phyloP scores from a whole-genome alignment of 2,329 filamentous ascomycete genomes.

The Sclerotinia trifoliorum region DNA sequence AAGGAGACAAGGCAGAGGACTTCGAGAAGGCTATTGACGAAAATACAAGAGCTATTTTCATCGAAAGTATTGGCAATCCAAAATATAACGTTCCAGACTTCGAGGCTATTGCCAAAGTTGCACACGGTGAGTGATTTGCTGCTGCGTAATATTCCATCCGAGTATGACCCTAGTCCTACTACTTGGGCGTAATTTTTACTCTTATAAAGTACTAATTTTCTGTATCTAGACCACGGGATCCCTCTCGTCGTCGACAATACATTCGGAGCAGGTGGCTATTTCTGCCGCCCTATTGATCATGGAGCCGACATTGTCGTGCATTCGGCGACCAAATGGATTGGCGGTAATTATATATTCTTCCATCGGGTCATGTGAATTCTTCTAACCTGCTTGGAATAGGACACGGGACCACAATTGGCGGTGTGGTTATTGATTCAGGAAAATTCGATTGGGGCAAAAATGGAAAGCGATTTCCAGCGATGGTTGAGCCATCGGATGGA shows the following conservation, averaged over 20 bases:
- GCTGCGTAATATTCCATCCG: background rate
- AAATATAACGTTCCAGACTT: constrained; percentile 94
- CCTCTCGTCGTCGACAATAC: constrained; percentile 80
- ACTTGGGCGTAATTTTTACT: background rate
- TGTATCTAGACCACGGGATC: constrained; percentile 46
- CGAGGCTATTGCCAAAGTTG: constrained; percentile 77
- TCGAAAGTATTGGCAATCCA: constrained; percentile 88
- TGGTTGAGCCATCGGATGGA: constrained; percentile 81
- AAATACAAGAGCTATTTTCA: constrained; percentile 86
- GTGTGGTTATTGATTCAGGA: constrained; percentile 81
- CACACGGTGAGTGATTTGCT: constrained; percentile 52
- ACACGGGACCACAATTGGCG: constrained; percentile 86
- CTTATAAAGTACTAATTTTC: background rate
- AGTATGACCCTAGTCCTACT: too few relatives aligned
- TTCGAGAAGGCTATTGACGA: constrained; percentile 83
- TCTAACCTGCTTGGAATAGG: constrained; percentile 45
- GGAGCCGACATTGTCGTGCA: constrained; percentile 92
- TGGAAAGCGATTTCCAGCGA: constrained; percentile 84
- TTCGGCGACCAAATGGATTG: constrained; percentile 95
- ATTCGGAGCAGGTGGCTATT: constrained; percentile 89
- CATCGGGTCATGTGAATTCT: background rate
- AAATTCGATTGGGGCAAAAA: constrained; percentile 93
- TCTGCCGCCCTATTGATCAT: constrained; percentile 79
- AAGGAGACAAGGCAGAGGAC: constrained; percentile 74
- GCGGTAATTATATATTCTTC: constrained; percentile 39